A percentile compares a stretch with the other conserved stretches of the same genome.
phyloP scores from a whole-genome alignment of 2,329 filamentous ascomycete genomes.

The Byssothecium circinans region DNA sequence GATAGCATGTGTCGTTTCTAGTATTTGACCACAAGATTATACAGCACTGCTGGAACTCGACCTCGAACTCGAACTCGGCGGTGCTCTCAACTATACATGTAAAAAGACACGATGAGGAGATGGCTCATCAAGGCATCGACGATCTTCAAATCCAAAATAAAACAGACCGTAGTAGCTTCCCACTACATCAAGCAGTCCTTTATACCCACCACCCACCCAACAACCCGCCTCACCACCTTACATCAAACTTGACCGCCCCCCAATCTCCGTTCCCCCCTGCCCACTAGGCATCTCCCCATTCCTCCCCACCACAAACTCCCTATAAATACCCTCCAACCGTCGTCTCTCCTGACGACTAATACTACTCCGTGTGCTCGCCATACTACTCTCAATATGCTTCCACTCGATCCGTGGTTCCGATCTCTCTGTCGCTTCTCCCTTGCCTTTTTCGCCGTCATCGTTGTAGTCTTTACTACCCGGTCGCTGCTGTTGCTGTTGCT shows the following conservation, averaged over 20 bases:
- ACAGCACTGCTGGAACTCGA: no score
- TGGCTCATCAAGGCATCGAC: no score
- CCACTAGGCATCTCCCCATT: conserved; percentile 96
- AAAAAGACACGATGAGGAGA: no score
- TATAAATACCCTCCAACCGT: conserved; percentile 78
- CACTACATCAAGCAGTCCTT: no score
- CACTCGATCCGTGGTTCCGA: conserved; percentile 80
- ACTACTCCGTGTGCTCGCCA: conserved; percentile 76
- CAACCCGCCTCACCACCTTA: no score
- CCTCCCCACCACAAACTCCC: conserved; percentile 87
- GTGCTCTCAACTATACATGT: no score
- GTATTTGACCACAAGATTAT: no score
- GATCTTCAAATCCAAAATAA: no score
- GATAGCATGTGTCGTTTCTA: no score
- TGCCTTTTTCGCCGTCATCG: conserved; percentile 22
- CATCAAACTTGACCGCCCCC: conserved; percentile 92
- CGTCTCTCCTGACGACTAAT: conserved; percentile 77
- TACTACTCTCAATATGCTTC: conserved; percentile 77
- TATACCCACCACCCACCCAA: no score
- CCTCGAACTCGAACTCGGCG: no score
- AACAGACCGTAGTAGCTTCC: no score
- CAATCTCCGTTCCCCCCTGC: conserved; percentile 88
- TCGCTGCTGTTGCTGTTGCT: conserved; percentile 25
- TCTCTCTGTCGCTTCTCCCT: conserved; percentile 45
- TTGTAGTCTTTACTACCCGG: conserved; percentile 22